Percentiles rank a stretch among this genome's conserved stretches.
These are phyloP conservation scores for Rehmannia glutinosa DNA, from an alignment of 257 asterid species.

Conservation along the genomic window DNA sequence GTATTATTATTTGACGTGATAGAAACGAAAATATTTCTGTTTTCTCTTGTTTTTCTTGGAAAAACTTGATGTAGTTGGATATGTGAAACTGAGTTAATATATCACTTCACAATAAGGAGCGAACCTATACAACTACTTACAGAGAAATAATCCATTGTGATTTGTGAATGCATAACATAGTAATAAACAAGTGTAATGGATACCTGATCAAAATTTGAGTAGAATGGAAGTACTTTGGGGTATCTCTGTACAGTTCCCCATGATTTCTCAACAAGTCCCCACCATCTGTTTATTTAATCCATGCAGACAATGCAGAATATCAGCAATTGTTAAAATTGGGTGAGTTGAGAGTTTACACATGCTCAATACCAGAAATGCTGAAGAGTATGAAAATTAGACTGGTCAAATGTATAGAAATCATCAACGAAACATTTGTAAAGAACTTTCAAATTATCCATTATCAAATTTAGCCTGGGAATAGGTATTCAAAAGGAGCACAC, in stretches of 20 bases:
- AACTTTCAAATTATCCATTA: no score
- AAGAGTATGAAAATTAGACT: background rate
- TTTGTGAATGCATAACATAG: background rate
- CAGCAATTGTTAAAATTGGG: background rate
- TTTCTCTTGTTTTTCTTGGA: no score
- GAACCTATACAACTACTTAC: no score
- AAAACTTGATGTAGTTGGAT: background rate
- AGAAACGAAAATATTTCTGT: no score
- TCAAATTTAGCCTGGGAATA: no score
- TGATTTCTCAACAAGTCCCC: slow-evolving; percentile 73
- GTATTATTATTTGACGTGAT: background rate
- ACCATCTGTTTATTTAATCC: slow-evolving; percentile 55
- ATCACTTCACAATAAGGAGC: background rate
- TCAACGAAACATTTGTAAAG: background rate
- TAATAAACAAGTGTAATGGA: background rate
- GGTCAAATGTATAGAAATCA: background rate
- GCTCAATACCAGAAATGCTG: background rate
- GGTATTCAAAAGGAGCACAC: no score
- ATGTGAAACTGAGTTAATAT: background rate
- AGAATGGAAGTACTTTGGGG: slow-evolving; percentile 66
- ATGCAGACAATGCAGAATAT: background rate
- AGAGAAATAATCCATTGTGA: no score
- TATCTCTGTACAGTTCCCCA: slow-evolving; percentile 64
- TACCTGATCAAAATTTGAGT: slow-evolving; percentile 82
- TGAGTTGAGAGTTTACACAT: background rate